These are phyloP conservation scores for Penicillium mononematosum DNA, from an alignment of 495 filamentous ascomycete species.

Conservation along the genomic window DNA sequence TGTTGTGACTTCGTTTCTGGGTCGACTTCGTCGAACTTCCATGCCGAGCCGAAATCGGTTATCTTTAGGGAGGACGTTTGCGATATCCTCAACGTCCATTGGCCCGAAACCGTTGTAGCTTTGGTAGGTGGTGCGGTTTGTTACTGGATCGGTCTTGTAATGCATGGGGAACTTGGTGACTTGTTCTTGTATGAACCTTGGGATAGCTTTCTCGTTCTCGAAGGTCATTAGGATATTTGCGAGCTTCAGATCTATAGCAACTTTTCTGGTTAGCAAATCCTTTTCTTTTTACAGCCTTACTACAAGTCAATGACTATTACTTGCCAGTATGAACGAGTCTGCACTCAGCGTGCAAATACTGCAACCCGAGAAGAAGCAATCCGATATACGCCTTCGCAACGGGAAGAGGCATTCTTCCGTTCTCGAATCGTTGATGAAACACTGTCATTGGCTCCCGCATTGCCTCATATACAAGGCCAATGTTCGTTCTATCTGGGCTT, in stretches of 20 bases:
- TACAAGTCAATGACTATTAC: not conserved
- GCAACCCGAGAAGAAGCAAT: slow-evolving; percentile 34
- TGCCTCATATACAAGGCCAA: slow-evolving; percentile 24
- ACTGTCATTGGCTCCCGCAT: slow-evolving; percentile 34
- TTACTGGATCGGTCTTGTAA: slow-evolving; percentile 32
- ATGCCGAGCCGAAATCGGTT: slow-evolving; percentile 83
- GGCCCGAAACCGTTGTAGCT: slow-evolving; percentile 28
- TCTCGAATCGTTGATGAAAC: slow-evolving; percentile 29
- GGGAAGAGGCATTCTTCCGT: slow-evolving; percentile 25
- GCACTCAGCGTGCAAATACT: slow-evolving; percentile 42
- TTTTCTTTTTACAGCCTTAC: too few species aligned
- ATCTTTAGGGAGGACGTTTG: slow-evolving; percentile 36
- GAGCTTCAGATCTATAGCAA: slow-evolving; percentile 39
- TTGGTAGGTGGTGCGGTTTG: slow-evolving; percentile 26
- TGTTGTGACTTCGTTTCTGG: too few species aligned
- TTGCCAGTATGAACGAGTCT: slow-evolving; percentile 37
- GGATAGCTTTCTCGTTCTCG: slow-evolving; percentile 39
- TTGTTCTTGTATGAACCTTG: slow-evolving; percentile 29
- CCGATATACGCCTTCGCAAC: slow-evolving; percentile 34
- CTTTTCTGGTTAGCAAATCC: too few species aligned
- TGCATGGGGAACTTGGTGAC: slow-evolving; percentile 33
- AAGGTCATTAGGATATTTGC: slow-evolving; percentile 45
- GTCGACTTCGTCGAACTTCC: too few species aligned
- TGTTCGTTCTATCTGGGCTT: not conserved
- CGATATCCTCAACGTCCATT: slow-evolving; percentile 19